Evolutionary conservation across 1,139 yeast genomes (phyloP).

Genomic region (Debaryomycetaceae sp.): DNA sequence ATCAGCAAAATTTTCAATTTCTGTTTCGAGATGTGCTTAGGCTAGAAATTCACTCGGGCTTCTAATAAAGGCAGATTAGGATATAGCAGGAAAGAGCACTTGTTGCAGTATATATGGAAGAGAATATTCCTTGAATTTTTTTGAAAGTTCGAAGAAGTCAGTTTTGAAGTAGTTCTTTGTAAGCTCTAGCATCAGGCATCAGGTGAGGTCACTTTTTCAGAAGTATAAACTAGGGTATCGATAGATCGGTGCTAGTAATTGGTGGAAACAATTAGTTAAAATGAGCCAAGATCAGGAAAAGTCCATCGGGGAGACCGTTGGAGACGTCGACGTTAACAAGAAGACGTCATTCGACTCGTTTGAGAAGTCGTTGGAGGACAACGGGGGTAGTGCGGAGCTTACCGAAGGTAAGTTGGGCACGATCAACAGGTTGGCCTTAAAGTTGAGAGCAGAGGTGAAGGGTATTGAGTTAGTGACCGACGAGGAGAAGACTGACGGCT

Average conservation of each 20-base stretch:
- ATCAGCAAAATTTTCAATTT: neutral
- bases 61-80: neutral
- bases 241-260: neutral
- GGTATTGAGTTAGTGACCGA: conserved; percentile 64
- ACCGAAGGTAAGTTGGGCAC: conserved; percentile 8
- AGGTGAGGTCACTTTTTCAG: too few species aligned
- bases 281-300: neutral
- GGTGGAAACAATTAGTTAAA: neutral
- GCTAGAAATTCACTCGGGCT: conserved; percentile 1
- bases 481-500: conserved; percentile 7
- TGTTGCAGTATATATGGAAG: neutral
- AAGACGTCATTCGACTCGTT: conserved; percentile 20
- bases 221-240: neutral
- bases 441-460: conserved; percentile 56
- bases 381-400: conserved; percentile 21
- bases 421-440: conserved; percentile 25
- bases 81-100: neutral
- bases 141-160: neutral
- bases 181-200: too few species aligned
- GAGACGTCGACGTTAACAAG: conserved; percentile 8
- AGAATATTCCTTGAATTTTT: neutral
- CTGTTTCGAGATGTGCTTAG: neutral
- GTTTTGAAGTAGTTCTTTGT: too few species aligned
- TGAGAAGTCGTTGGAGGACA: conserved; percentile 22
- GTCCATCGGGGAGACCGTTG: neutral